Evolutionary conservation across 2,329 filamentous ascomycete genomes (phyloP), one percentile per base, ranked within the genome.

Genomic region (Hymenoscyphus salicellus): DNA sequence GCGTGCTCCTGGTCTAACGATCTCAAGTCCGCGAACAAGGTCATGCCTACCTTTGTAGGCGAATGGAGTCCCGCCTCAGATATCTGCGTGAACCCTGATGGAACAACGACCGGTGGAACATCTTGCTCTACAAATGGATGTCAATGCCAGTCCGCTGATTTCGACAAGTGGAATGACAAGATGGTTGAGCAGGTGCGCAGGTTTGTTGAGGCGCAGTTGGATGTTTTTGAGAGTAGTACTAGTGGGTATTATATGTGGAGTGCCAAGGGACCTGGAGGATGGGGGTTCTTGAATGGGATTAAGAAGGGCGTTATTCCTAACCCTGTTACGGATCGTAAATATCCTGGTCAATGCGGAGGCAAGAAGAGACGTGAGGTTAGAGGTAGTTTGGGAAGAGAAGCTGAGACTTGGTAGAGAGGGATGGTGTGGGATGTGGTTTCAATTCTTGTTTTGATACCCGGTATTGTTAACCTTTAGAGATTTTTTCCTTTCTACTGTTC

Each of bases 191-290:
- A 75, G 16, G 76, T 76, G 16, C 68, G 78, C 36, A 71, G 70
- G 58, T 79, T 73, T 66, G 70, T 79, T 16, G 79, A 81, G 70
- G 78, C 78, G 17, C 74, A 80, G 65, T 63, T 81, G 36, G 74
- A 79, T 61, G 73, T 75, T 4, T 80, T 78, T 66, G 77, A 80
- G 67, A 59, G 70, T 7, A 72, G 70, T 17, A 68, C 72, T 2
- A 70, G 70, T 17, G 78, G 78, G 0, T 80, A 77, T 70, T 79
- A 79, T 66, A 68, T 79, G 41, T 81, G 78, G 79, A 71, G 70
- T 38, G 78, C 76, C 57, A 77, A 78, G 41, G 77, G 73, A 1
- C 75, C 76, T 43, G 71, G 70, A 1, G 75, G 72, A 3, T 80
- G 78, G 79, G 75, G 75, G 0, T 74, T 79, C 68, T 67, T 74